Evolutionary conservation across 1,284 basidiomycete genomes (phyloP).

Genomic region (Ceratobasidium theobromae): DNA sequence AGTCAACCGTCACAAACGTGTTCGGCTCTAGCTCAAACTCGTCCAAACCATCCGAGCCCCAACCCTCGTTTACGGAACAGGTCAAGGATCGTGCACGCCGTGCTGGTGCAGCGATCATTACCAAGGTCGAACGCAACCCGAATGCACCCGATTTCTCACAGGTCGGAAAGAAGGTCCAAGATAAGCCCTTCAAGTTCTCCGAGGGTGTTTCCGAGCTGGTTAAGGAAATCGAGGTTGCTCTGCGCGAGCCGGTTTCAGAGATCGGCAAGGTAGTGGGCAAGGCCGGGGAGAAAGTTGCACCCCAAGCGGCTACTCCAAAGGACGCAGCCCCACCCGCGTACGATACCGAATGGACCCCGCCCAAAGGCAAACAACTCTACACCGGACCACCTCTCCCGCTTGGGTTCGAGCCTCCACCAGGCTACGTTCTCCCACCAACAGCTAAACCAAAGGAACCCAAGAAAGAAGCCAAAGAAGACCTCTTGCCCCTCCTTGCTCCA

Average conservation of each 20-base stretch:
- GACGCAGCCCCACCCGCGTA: slow-evolving; percentile 33
- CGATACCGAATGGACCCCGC: slow-evolving; percentile 23
- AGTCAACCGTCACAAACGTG: slow-evolving; percentile 44
- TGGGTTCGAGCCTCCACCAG: slow-evolving; percentile 89
- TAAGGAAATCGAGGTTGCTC: slow-evolving; percentile 32
- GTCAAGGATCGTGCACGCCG: slow-evolving; percentile 52
- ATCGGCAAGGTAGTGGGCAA: background rate
- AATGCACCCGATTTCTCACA: slow-evolving; percentile 34
- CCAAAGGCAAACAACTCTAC: slow-evolving; percentile 58
- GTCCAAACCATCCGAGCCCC: background rate
- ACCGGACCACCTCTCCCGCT: slow-evolving; percentile 69
- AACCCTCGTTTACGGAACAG: slow-evolving; percentile 23
- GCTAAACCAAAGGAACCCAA: slow-evolving; percentile 41
- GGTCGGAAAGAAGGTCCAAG: slow-evolving; percentile 36
- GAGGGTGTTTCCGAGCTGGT: slow-evolving; percentile 32
- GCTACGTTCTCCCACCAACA: slow-evolving; percentile 64
- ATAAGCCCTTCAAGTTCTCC: slow-evolving; percentile 34
- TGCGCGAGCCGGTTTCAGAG: slow-evolving; percentile 25
- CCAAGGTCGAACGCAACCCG: slow-evolving; percentile 40
- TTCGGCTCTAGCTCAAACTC: slow-evolving; percentile 34
- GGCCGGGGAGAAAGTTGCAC: background rate
- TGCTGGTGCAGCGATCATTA: slow-evolving; percentile 39
- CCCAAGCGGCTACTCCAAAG: slow-evolving; percentile 17
- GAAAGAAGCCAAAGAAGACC: slow-evolving; percentile 41
- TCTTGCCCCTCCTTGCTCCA: slow-evolving; percentile 80